phyloP scores from a whole-genome alignment of 2,329 filamentous ascomycete species.

The Thielaviopsis euricoi region DNA sequence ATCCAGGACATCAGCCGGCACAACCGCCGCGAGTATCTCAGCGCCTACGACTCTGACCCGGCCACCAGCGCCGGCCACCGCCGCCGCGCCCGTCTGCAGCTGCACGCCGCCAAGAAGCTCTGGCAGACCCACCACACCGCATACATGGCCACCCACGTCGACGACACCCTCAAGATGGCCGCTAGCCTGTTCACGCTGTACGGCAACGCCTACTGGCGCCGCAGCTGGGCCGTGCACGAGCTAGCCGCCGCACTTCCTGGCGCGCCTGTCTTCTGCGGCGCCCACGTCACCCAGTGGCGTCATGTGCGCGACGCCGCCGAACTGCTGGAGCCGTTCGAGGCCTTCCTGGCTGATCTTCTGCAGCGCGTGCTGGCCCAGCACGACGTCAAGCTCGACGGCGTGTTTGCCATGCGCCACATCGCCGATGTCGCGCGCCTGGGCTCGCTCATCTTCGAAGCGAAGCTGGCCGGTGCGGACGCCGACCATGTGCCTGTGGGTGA shows the following conservation, averaged over 20 bases:
- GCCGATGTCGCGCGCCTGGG: constrained; percentile 6
- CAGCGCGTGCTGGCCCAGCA: constrained; percentile 9
- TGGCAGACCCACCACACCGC: constrained; percentile 6
- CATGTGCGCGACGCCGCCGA: constrained; percentile 10
- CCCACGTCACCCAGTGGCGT: constrained; percentile 11
- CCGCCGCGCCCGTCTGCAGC: constrained; percentile 6
- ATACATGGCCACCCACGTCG: constrained; percentile 4
- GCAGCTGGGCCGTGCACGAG: constrained; percentile 7
- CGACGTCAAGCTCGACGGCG: constrained; percentile 6
- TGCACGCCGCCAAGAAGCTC: constrained; percentile 6
- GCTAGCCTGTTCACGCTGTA: constrained; percentile 10
- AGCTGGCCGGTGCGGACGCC: neutral
- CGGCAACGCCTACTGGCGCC: constrained; percentile 8
- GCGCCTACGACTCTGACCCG: constrained; percentile 7
- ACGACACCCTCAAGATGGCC: constrained; percentile 9
- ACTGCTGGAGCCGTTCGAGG: constrained; percentile 8
- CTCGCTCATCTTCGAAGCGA: neutral
- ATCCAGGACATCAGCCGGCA: constrained; percentile 8
- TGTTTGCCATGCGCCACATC: constrained; percentile 7
- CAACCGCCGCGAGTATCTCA: constrained; percentile 8
- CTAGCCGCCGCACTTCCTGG: neutral
- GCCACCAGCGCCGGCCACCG: constrained; percentile 7
- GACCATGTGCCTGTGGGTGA: neutral
- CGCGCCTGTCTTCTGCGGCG: constrained; percentile 7
- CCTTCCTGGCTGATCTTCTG: constrained; percentile 5